phyloP scores from a whole-genome alignment of 768 basidiomycete genomes.

The Fomitopsis serialis region DNA sequence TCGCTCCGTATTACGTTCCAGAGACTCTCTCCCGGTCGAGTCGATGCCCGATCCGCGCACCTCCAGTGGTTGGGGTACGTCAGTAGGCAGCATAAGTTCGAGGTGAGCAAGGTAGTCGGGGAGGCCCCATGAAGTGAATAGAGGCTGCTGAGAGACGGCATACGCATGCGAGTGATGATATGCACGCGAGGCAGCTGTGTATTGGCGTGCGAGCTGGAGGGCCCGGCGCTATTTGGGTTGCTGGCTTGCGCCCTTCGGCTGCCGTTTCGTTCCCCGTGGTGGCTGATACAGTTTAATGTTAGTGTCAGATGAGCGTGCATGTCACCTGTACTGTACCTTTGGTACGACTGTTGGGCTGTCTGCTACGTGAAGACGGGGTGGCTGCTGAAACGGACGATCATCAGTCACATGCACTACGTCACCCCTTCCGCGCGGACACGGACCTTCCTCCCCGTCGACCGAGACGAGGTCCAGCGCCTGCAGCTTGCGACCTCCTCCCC shows the following conservation, averaged over 20 bases:
- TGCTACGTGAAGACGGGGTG: slow-evolving; percentile 27
- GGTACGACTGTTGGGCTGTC: slow-evolving; percentile 30
- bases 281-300: slow-evolving; percentile 13
- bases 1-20: slow-evolving; percentile 62
- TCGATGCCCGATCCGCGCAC: slow-evolving; percentile 48
- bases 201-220: slow-evolving; percentile 26
- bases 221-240: slow-evolving; percentile 28
- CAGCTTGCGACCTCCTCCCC: slow-evolving; percentile 24
- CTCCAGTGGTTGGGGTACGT: slow-evolving; percentile 68
- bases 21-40: slow-evolving; percentile 42
- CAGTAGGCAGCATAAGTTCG: slow-evolving; percentile 74
- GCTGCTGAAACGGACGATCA: slow-evolving; percentile 16
- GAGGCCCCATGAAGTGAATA: slow-evolving; percentile 83
- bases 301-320: slow-evolving; percentile 24
- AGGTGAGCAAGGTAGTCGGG: slow-evolving; percentile 92
- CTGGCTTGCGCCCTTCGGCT: slow-evolving; percentile 45
- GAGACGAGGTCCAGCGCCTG: slow-evolving; percentile 24
- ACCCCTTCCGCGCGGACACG: slow-evolving; percentile 13
- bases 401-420: slow-evolving; percentile 31
- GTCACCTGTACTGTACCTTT: slow-evolving; percentile 24
- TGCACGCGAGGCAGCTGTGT: slow-evolving; percentile 42
- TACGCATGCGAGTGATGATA: slow-evolving; percentile 79
- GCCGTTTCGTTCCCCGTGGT: slow-evolving; percentile 37
- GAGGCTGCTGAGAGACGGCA: slow-evolving; percentile 70
- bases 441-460: slow-evolving; percentile 64